Conservation (phyloP, 345 rosid species). For the Pistacia vera region DNA sequence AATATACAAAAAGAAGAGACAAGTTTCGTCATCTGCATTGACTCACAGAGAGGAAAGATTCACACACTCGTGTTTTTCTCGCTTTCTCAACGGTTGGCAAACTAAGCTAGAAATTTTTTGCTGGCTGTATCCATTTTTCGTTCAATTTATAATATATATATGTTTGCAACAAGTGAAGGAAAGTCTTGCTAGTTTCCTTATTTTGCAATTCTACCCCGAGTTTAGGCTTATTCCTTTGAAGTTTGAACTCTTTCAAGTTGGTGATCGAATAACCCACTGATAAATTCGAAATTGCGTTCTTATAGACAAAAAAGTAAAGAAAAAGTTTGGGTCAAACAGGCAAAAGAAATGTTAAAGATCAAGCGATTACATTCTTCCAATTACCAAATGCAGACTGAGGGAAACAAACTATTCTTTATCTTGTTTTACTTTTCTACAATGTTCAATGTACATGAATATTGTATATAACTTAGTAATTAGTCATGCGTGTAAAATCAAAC, state of each 20-base stretch:
- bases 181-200: not conserved
- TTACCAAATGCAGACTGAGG: too few relatives aligned
- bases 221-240: not conserved
- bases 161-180: not conserved
- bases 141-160: not conserved
- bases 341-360: too few relatives aligned
- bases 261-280: too few relatives aligned
- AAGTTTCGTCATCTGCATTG: conserved; percentile 38
- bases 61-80: not conserved
- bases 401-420: too few relatives aligned
- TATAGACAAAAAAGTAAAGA: too few relatives aligned
- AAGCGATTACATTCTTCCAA: too few relatives aligned
- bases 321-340: too few relatives aligned
- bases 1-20: conserved; percentile 8
- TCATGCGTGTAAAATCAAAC: too few relatives aligned
- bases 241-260: not conserved
- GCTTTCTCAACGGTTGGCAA: conserved; percentile 51
- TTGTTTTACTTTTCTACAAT: too few relatives aligned
- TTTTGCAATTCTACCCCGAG: not conserved
- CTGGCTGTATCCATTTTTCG: conserved; percentile 21
- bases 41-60: conserved; percentile 28
- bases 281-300: too few relatives aligned
- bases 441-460: too few relatives aligned
- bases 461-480: too few relatives aligned
- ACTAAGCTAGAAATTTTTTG: conserved; percentile 33